phyloP scores from a whole-genome alignment of 805 yeast genomes.

The Kodamaea kakaduensis region DNA sequence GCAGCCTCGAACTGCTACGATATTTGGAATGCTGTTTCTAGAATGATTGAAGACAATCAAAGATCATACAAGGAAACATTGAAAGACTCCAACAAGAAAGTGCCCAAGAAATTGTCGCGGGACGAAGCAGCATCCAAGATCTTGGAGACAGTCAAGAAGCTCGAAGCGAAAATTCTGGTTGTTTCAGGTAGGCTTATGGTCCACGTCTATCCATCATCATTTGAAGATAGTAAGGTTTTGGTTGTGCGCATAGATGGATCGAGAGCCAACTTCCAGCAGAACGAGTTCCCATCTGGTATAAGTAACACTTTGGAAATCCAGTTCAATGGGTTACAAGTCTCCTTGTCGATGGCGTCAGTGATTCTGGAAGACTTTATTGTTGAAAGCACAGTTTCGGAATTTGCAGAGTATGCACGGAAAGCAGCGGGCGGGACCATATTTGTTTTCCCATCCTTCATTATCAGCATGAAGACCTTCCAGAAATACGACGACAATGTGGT shows the following conservation, averaged over 20 bases:
- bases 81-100: slow-evolving; percentile 41
- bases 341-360: slow-evolving; percentile 58
- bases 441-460: slow-evolving; percentile 68
- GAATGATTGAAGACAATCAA: slow-evolving; percentile 71
- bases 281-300: slow-evolving; percentile 40
- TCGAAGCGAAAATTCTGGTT: slow-evolving; percentile 69
- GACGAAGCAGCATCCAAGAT: slow-evolving; percentile 14
- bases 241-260: slow-evolving; percentile 55
- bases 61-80: slow-evolving; percentile 73
- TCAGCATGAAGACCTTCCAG: slow-evolving; percentile 76
- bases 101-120: slow-evolving; percentile 3
- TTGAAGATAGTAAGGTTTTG: slow-evolving; percentile 73
- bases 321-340: slow-evolving; percentile 59
- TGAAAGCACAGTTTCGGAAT: slow-evolving; percentile 48
- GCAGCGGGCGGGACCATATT: slow-evolving; percentile 80
- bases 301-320: slow-evolving; percentile 58
- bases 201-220: slow-evolving; percentile 78
- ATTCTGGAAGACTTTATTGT: slow-evolving; percentile 47
- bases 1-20: slow-evolving; percentile 82
- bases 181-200: slow-evolving; percentile 51
- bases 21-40: slow-evolving; percentile 61
- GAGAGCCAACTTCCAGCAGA: slow-evolving; percentile 49
- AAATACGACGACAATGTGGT: slow-evolving; percentile 47
- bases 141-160: slow-evolving; percentile 33
- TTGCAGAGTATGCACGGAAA: slow-evolving; percentile 49